These are phyloP conservation scores for Austroboletus novae-zelandiae DNA, from an alignment of 1,284 basidiomycete species.

Conservation along the genomic window DNA sequence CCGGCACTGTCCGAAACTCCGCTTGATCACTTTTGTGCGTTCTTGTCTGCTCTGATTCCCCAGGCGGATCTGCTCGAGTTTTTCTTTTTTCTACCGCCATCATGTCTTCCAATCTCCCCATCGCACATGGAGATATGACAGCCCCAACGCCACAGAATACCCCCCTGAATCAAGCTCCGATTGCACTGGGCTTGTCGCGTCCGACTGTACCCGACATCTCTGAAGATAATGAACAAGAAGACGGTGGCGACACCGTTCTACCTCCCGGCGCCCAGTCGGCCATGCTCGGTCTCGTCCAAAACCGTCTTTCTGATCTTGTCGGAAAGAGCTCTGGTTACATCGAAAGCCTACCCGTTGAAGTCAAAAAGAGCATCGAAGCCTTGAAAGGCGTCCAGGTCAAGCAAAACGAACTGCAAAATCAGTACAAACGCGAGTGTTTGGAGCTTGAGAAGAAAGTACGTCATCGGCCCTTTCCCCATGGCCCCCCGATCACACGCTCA, in stretches of 20 bases:
- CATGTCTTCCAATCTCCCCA: constrained; percentile 51
- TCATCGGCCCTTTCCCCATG: constrained; percentile 4
- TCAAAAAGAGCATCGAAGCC: constrained; percentile 87
- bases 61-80: constrained; percentile 15
- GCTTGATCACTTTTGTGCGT: constrained; percentile 24
- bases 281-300: constrained; percentile 61
- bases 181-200: constrained; percentile 63
- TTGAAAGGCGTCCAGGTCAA: constrained; percentile 94
- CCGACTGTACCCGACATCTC: constrained; percentile 69
- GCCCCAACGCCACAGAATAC: constrained; percentile 85
- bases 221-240: constrained; percentile 61
- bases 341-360: constrained; percentile 80
- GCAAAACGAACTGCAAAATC: constrained; percentile 90
- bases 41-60: constrained; percentile 22
- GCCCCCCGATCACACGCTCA: constrained; percentile 6
- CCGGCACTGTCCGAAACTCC: constrained; percentile 36
- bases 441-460: constrained; percentile 95
- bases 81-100: constrained; percentile 23
- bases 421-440: constrained; percentile 96
- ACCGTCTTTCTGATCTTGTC: constrained; percentile 64
- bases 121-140: constrained; percentile 45
- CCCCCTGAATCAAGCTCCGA: constrained; percentile 67
- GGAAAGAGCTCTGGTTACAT: constrained; percentile 85
- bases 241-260: constrained; percentile 41
- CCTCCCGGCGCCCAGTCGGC: constrained; percentile 42